Evolutionary conservation across 495 filamentous ascomycete species (phyloP), one percentile per base, ranked within the genome.

Genomic region (Chaetomidium leptoderma): DNA sequence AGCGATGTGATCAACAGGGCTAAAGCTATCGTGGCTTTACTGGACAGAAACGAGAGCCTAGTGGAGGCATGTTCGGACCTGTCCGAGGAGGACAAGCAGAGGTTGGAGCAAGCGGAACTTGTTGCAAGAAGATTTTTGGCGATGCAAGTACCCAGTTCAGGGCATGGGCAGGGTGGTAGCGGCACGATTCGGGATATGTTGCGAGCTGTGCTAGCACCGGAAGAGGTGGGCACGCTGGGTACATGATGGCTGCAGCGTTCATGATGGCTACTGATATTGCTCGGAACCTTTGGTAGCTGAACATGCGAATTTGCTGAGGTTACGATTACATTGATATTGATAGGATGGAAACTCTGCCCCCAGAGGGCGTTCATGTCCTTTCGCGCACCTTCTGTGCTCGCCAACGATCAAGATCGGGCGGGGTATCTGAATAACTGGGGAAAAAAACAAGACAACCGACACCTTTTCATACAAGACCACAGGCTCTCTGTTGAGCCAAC

Each of bases 1-100:
- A 69, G 72, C 26, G 76, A 81, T 21, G 82, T 97, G 36, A 78
- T 97, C 26, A 70, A 85, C 30, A 83, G 91, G 46, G 93, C 95
- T 0, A 85, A 89, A 50, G 81, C 88, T 46, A 76, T 97, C 23
- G 85, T 87, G 30, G 72, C 82, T 17, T 72, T 95, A 49, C 74
- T 83, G 37, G 84, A 82, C 24, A 81, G 80, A 54, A 88, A 90
- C 21, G 67, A 70, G 46, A 66, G 70, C 14, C 55, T 76, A 3
- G 60, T 52, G 9, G 63, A 49, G 19, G 61, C 44, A 9, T 61
- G 32, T 26, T 19, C 50, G 4, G 44, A 47, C 17, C 29, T 55
- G 10, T 48, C 48, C 3, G 61, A 60, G 23, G 59, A 65, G 26
- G 61, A 67, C 14, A 50, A 56, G 39, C 44, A 47, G 1, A 24